Evolutionary conservation across 208 protist species (phyloP), one percentile per base, ranked within the genome.

Genomic region (Phytomonas francai): DNA sequence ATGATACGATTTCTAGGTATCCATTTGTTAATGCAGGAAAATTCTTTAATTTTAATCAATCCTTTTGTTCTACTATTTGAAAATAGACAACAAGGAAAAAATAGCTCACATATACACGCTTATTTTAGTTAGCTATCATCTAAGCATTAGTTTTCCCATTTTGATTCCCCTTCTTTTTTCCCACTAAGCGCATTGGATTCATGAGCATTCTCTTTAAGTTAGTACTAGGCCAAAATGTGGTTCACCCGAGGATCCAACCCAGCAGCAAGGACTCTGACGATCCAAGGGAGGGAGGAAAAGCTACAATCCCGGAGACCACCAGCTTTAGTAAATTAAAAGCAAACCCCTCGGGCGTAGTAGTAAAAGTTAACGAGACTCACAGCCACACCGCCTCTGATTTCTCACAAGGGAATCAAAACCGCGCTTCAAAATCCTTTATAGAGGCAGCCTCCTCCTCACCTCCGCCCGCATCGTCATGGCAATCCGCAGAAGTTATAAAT

Each of bases 161-260:
- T 60, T 30, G 25, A 36, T 33, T 63, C 31, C 36, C 34, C 60
- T 9, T 59, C 8, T 67, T 60, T 39, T 54, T 34, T 28, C n/a
- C 62, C 25, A 63, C 28, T 64, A 57, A 28, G 4, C 12, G 51
- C 12, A 45, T 14, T 65, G 25, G 3, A 61, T n/a, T n/a, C 61
- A 94, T 94, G 89, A 94, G 89, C 64, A 83, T 89, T 64, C 59
- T 94, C 12, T 80, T 92, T 29, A 88, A 80, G 56, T 75, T 74
- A 2, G 68, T 94, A n/a, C 67, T 94, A 19, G 89, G 89, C 5
- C 73, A 92, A 28, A 67, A 73, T 22, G 84, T 94, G n/a, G 89
- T 94, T 16, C 89, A 94, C 63, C 89, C 89, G 0, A 27, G 31
- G 33, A 56, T 74, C 16, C 5, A 22, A 61, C 32, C n/a, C 32